Evolutionary conservation across 805 yeast species (phyloP), one percentile per base, ranked within the genome.

Genomic region (Pachysolen tannophilus): DNA sequence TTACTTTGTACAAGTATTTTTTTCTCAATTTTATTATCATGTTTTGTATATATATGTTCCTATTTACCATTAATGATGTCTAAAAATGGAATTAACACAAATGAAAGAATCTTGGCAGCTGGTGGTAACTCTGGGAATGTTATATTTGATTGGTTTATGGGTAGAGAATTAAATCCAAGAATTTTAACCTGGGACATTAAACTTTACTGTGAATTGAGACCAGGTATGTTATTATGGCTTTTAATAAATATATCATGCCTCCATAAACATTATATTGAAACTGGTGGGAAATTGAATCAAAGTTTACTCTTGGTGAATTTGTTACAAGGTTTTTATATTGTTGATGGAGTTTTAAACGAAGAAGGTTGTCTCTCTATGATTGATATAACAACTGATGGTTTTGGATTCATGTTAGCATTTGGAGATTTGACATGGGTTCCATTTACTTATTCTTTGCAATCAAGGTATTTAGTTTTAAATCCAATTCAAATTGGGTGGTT

Each of bases 401-500:
- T 92, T 55, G 98, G 98, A 1, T 88, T 80, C 60, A 92, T 92
- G 98, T 66, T 92, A 35, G 77, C 87, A 3, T 88, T 90, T 62
- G 98, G 98, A 20, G 98, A 92, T 54, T 67, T 92, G 48, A 78
- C 92, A 2, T 71, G 92, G 65, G 86, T 92, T 16, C 98, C 98
- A 21, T 90, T 90, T 66, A 72, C 94, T 2, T 92, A 92, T 56
- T 71, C 87, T 8, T 55, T 92, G 40, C 98, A 92, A 54, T 69
- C 94, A 2, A 71, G 97, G 42, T 92, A 78, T 53, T 61, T 90
- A 43, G 72, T 87, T 5, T 67, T 78, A 29, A 73, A 76, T 41
- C 76, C 78, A 17, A 58, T 78, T 15, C 56, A 68, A 6, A 56
- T 87, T 39, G 81, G 86, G 1, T 17, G 34, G 11, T 23, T 47